phyloP scores from a whole-genome alignment of 495 filamentous ascomycete species.

The Aspergillus diversus region DNA sequence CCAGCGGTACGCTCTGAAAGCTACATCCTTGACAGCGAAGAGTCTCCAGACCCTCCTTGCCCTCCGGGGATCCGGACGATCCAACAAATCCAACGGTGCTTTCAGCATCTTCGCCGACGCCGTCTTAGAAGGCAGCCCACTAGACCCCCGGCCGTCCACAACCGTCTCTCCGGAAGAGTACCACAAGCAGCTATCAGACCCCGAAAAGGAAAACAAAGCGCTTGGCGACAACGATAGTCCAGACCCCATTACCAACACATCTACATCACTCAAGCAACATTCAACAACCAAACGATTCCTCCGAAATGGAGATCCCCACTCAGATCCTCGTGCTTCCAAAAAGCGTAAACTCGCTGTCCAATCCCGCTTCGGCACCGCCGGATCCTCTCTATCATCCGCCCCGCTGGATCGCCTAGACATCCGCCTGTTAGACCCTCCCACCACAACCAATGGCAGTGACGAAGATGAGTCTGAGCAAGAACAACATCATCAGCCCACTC shows the following conservation, averaged over 20 bases:
- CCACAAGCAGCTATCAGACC: conserved; percentile 33
- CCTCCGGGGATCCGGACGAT: conserved; percentile 66
- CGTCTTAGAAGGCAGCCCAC: conserved; percentile 57
- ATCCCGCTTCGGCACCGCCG: conserved; percentile 51
- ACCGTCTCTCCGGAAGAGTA: conserved; percentile 49
- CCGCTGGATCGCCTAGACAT: conserved; percentile 39
- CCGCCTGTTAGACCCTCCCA: conserved; percentile 36
- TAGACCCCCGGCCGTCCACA: conserved; percentile 53
- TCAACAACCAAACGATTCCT: not conserved
- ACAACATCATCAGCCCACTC: conserved; percentile 28
- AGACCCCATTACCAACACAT: not conserved
- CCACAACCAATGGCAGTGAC: no score
- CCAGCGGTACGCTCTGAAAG: conserved; percentile 66
- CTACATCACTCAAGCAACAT: not conserved
- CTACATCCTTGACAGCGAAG: conserved; percentile 67
- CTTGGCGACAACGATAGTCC: not conserved
- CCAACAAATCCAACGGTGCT: conserved; percentile 70
- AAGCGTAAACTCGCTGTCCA: conserved; percentile 61
- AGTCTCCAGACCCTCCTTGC: conserved; percentile 67
- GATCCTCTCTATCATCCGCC: conserved; percentile 29
- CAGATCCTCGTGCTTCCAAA: conserved; percentile 52
- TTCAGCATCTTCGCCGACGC: conserved; percentile 78
- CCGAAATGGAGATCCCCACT: conserved; percentile 43
- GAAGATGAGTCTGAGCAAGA: no score
- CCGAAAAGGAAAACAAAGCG: conserved; percentile 29